Evolutionary conservation across 176 grass and related monocot genomes (phyloP).

Genomic region (Oryza rufipogon): DNA sequence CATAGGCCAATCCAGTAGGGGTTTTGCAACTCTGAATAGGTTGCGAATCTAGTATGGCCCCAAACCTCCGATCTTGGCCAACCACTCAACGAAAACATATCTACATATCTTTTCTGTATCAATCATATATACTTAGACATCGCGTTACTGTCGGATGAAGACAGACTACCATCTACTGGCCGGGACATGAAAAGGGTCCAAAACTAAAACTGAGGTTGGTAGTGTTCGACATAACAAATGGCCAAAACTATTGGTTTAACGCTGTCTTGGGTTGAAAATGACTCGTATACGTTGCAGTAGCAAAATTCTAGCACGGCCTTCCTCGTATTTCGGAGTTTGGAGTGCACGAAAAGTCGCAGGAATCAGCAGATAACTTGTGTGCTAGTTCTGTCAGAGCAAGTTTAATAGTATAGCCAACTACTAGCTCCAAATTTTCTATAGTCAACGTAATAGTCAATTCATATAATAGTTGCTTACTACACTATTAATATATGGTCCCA

Average conservation of each 20-base stretch:
- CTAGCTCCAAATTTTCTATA: too few relatives aligned
- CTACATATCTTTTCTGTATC: background rate
- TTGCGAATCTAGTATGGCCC: background rate
- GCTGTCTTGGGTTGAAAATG: background rate
- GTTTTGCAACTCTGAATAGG: background rate
- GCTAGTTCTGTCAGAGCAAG: background rate
- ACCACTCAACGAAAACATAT: background rate
- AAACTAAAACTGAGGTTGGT: background rate
- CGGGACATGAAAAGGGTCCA: background rate
- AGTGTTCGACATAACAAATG: background rate
- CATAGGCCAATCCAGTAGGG: background rate
- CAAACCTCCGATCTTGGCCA: background rate
- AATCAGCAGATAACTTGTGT: background rate
- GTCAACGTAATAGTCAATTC: too few relatives aligned
- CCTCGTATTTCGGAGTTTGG: conserved; percentile 42
- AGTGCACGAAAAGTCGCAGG: conserved; percentile 3
- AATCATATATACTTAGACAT: background rate
- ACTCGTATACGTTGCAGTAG: background rate
- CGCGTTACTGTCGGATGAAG: background rate
- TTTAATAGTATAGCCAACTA: too few relatives aligned
- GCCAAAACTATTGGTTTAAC: background rate
- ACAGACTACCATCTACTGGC: background rate
- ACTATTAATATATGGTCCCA: too few relatives aligned
- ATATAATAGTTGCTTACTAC: too few relatives aligned
- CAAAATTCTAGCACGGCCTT: background rate